phyloP scores from a whole-genome alignment of 1,284 basidiomycete species.

The Entoloma clypeatum region DNA sequence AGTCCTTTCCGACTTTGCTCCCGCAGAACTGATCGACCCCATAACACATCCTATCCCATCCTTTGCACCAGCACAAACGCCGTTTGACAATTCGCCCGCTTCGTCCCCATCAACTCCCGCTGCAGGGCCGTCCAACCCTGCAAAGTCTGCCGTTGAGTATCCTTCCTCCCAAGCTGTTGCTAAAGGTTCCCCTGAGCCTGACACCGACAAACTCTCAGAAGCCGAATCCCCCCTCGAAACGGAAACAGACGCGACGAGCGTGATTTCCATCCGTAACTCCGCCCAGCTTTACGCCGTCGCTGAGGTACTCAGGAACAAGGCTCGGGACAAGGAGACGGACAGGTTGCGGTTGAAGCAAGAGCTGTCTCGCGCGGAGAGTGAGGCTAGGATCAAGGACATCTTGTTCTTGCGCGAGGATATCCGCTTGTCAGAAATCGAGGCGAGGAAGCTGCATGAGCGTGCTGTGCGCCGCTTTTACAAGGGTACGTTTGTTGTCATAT shows the following conservation, averaged over 20 bases:
- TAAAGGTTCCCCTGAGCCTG: conserved; percentile 5
- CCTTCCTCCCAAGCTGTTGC: conserved; percentile 13
- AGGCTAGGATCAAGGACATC: conserved; percentile 33
- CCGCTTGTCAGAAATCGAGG: conserved; percentile 29
- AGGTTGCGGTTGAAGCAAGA: conserved; percentile 26
- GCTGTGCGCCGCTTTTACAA: conserved; percentile 39
- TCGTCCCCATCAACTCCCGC: not conserved
- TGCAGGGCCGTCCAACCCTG: conserved; percentile 1
- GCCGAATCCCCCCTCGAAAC: conserved; percentile 17
- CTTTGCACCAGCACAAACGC: not conserved
- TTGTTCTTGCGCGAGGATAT: conserved; percentile 36
- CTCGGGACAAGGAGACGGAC: conserved; percentile 32
- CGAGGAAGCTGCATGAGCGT: conserved; percentile 34
- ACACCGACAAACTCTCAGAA: conserved; percentile 15
- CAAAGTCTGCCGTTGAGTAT: conserved; percentile 21
- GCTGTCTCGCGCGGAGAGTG: conserved; percentile 27
- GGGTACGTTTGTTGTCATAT: conserved; percentile 24
- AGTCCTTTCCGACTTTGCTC: conserved; percentile 14
- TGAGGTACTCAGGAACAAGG: conserved; percentile 35
- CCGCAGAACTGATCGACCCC: not conserved
- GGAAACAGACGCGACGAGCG: conserved; percentile 25
- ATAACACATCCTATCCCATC: not conserved
- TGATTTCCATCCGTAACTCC: conserved; percentile 32
- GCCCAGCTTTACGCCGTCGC: conserved; percentile 30
- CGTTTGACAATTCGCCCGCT: not conserved